Percentiles rank a stretch among this genome's conserved stretches.
Conservation (phyloP, 148 eudicot species). For the Polygonum maritimum region DNA sequence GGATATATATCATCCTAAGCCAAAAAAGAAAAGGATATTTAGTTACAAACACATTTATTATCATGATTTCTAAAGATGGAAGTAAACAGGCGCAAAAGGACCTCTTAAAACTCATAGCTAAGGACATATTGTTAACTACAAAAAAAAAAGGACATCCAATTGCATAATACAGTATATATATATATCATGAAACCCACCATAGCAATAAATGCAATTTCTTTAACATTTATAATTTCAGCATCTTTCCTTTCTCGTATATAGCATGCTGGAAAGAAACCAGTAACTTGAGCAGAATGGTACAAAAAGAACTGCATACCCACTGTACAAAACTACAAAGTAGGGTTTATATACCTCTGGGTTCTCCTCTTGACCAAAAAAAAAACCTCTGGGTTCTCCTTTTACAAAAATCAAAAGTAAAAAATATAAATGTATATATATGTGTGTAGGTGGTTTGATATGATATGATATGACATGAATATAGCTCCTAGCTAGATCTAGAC, state of each 20-base stretch:
- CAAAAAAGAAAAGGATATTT: too few species aligned
- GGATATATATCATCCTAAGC: too few species aligned
- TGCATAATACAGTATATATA: not conserved
- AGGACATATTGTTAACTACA: not conserved
- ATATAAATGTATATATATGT: too few species aligned
- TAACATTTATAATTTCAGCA: not conserved
- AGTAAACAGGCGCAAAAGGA: not conserved
- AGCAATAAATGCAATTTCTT: not conserved
- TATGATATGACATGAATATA: not conserved
- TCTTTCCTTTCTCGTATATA: not conserved
- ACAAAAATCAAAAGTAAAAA: not conserved
- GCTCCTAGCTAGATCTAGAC: not conserved
- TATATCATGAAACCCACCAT: not conserved
- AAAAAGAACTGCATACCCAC: constrained; percentile 3
- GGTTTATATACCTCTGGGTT: not conserved
- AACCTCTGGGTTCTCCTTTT: not conserved
- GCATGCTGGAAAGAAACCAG: not conserved
- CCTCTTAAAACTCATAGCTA: not conserved
- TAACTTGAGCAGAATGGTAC: not conserved
- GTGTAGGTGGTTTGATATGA: not conserved
- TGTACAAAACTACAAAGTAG: not conserved
- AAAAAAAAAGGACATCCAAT: not conserved
- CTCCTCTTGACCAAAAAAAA: too few species aligned
- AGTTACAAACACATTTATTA: too few species aligned
- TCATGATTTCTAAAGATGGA: not conserved